Percentiles rank a stretch among this genome's conserved stretches.
Evolutionary conservation across 78 protist genomes (phyloP).

Genomic region (Dictyostelium citrinum): DNA sequence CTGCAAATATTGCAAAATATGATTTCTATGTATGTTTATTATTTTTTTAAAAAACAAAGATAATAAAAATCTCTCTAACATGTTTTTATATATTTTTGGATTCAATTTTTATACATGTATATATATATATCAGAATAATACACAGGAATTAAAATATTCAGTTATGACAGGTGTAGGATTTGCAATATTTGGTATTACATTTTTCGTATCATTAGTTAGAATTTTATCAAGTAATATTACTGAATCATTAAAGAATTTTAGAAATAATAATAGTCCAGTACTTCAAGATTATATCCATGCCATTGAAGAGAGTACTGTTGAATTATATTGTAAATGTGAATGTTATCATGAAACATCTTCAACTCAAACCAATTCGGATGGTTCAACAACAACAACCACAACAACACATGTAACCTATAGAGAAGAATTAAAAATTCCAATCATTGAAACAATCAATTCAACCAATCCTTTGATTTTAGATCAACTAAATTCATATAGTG

Average conservation of each 20-base stretch:
- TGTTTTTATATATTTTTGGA: no score
- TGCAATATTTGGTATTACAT: neutral
- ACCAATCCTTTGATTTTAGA: neutral
- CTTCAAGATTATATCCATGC: neutral
- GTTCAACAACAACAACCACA: neutral
- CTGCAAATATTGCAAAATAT: neutral
- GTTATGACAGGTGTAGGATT: neutral
- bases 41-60: no score
- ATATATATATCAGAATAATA: neutral
- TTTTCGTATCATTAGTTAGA: neutral
- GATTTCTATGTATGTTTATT: neutral
- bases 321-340: neutral
- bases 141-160: no score
- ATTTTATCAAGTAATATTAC: neutral
- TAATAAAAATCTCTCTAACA: no score
- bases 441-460: neutral
- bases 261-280: neutral
- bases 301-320: neutral
- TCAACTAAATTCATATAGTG: neutral
- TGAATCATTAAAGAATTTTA: neutral
- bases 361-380: neutral
- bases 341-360: neutral
- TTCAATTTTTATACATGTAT: no score
- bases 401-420: neutral
- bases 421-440: neutral